These are phyloP conservation scores for Trametes hirsuta DNA, from an alignment of 1,284 basidiomycete species.

Conservation along the genomic window DNA sequence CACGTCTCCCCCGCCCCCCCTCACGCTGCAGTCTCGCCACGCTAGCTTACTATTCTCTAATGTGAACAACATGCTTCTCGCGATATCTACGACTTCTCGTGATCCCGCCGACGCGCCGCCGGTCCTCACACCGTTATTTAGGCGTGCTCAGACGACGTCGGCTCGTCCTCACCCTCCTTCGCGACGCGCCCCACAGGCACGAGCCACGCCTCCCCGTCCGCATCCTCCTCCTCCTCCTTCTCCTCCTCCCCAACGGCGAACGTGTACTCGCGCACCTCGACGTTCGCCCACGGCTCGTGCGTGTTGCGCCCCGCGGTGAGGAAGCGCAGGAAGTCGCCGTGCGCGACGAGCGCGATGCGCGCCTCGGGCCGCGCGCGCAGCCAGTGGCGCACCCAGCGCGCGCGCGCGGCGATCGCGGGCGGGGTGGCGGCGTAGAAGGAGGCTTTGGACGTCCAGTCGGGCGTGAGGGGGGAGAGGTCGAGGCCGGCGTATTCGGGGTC, in stretches of 20 bases:
- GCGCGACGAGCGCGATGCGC: conserved; percentile 37
- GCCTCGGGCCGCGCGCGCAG: conserved; percentile 36
- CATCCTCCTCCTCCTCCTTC: conserved; percentile 34
- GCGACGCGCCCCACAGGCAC: conserved; percentile 28
- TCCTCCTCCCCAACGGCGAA: conserved; percentile 27
- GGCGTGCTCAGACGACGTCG: conserved; percentile 29
- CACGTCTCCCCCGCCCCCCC: conserved; percentile 3
- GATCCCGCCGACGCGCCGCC: too few species aligned
- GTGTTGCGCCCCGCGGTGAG: conserved; percentile 33
- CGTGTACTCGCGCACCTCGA: conserved; percentile 36
- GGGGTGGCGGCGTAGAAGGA: conserved; percentile 34
- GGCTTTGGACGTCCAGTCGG: conserved; percentile 37
- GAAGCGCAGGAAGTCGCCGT: conserved; percentile 36
- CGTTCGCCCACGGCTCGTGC: conserved; percentile 35
- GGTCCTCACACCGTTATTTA: too few species aligned
- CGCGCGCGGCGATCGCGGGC: conserved; percentile 31
- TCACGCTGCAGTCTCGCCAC: conserved; percentile 2
- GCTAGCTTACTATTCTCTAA: conserved; percentile 14
- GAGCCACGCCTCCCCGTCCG: conserved; percentile 31
- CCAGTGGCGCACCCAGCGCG: conserved; percentile 37
- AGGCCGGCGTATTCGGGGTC: conserved; percentile 37
- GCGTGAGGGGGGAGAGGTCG: conserved; percentile 35
- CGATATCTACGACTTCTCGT: not conserved
- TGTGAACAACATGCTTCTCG: conserved; percentile 7
- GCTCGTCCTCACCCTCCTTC: conserved; percentile 30